Evolutionary conservation across 768 basidiomycete species (phyloP), one percentile per base, ranked within the genome.

Genomic region (Crepidotus variabilis): DNA sequence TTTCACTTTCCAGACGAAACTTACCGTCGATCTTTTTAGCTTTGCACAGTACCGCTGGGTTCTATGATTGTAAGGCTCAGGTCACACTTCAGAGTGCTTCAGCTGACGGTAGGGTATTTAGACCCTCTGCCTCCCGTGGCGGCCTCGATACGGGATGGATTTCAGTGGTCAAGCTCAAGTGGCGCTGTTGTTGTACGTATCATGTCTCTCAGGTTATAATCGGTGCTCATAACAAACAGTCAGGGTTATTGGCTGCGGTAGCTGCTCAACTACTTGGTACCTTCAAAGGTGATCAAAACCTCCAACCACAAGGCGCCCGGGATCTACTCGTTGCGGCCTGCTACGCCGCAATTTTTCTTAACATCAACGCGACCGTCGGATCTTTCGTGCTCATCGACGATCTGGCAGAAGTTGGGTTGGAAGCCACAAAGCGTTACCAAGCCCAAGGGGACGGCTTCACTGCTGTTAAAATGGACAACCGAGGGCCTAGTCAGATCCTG

Each of bases 351-450:
- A 39, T 62, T 13, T 65, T 62, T 23, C 35, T 65, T n/a, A 65
- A 65, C 47, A 57, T 63, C 21, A 60, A 60, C 24, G 64, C 64
- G 10, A 61, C 64, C 6, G 63, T 65, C 20, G 56, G 60, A 6
- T 61, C 64, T 1, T 63, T 65, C 39, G 49, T 65, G 3, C 55
- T 65, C 24, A 65, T 60, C 3, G 63, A 65, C 34, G 61, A 54
- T 21, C 59, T 65, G 0, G 63, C 61, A 16, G 61, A 61, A 50
- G 34, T 65, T 13, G 57, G 45, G 1, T 56, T 59, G 35, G 47
- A 34, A 34, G 56, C 63, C 1, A 46, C 57, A 23, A 47, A 33
- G 52, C 48, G 34, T 20, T 6, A 21, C 9, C 23, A 54, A 35
- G 18, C 21, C 32, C 48, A 4, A 18, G 11, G 2, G 9, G 35